Base-by-base conservation (phyloP, 306 rosid species). In the Rosa rugosa region DNA sequence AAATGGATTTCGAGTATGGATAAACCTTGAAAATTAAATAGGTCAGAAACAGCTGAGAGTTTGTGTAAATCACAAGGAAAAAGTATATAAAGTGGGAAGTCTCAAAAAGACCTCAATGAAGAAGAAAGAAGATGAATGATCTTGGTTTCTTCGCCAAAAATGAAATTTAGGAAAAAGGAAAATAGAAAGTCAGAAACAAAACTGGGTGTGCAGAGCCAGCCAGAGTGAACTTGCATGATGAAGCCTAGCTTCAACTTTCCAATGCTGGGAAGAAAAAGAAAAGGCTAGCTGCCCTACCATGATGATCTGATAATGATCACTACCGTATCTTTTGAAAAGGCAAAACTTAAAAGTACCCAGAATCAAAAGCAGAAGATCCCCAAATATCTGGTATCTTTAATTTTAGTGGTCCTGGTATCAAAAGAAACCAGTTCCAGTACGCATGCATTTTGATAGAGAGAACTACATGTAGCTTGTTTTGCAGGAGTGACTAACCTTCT, bases 401-500 rank as follows among this genome's bases (percentile, higher is more conserved):
- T 53, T 66, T 38, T 53, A 20, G 66, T 50, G 45, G 47, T 16
- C 27, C 75, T 71, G 10, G 31, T 47, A 6, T 14, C 49, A 60
- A 11, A 34, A 36, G 65, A 38, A 73, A 73, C 49, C 77, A 73
- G 36, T 53, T 36, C 77, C 36, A 20, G n/a, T 9, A 56, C 20
- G 11, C 60, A 62, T 62, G 20, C 20, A 62, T 62, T 25, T 63
- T 27, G n/a, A 63, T 63, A 63, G 27, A 31, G 41, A 64, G 8
- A 31, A 11, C 40, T 49, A 23, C 14, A 22, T 10, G n/a, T 27
- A 31, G 66, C 18, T 25, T 10, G 16, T 11, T 60, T 11, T 25
- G 66, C 36, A 25, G 36, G 40, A 40, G 69, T 27, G 13, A 74
- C 77, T 40, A 57, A 74, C 77, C 77, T 56, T 49, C 1, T 75